These are phyloP conservation scores for Aspergillus sclerotiicarbonarius DNA, from an alignment of 495 filamentous ascomycete genomes.

Conservation along the genomic window DNA sequence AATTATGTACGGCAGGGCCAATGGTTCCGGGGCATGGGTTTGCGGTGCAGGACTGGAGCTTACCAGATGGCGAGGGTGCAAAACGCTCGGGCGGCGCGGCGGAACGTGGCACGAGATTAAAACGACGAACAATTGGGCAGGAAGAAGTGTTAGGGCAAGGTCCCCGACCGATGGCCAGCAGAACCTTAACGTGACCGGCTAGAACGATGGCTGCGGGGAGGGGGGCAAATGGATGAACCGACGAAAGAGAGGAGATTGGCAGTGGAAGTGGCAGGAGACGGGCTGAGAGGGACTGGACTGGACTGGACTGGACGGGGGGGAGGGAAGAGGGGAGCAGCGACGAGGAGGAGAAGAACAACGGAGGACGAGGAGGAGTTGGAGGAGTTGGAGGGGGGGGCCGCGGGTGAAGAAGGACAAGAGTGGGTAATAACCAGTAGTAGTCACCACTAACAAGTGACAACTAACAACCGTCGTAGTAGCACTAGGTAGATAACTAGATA, in stretches of 20 bases:
- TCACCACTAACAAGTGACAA: no score
- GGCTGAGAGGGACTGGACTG: not conserved
- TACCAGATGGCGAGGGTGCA: constrained; percentile 24
- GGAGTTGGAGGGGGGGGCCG: no score
- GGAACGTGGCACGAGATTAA: constrained; percentile 33
- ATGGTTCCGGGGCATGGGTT: constrained; percentile 17
- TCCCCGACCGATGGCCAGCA: constrained; percentile 18
- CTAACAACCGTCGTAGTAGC: no score
- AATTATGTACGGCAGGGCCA: constrained; percentile 12
- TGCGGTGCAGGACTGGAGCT: constrained; percentile 18
- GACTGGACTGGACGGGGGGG: not conserved
- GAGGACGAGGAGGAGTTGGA: no score
- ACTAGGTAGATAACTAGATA: no score
- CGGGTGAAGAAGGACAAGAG: no score
- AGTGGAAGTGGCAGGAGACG: not conserved
- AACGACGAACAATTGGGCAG: constrained; percentile 25
- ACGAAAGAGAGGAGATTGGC: not conserved
- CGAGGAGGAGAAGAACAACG: no score
- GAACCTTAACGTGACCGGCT: constrained; percentile 16
- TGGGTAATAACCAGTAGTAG: no score
- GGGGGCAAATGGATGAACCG: constrained; percentile 8
- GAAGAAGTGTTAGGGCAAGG: constrained; percentile 24
- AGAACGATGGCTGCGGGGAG: constrained; percentile 12
- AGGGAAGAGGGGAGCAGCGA: not conserved
- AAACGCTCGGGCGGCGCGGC: constrained; percentile 24